Conservation (phyloP, 2,329 filamentous ascomycete genomes). For the Chalaropsis ovoidea region DNA sequence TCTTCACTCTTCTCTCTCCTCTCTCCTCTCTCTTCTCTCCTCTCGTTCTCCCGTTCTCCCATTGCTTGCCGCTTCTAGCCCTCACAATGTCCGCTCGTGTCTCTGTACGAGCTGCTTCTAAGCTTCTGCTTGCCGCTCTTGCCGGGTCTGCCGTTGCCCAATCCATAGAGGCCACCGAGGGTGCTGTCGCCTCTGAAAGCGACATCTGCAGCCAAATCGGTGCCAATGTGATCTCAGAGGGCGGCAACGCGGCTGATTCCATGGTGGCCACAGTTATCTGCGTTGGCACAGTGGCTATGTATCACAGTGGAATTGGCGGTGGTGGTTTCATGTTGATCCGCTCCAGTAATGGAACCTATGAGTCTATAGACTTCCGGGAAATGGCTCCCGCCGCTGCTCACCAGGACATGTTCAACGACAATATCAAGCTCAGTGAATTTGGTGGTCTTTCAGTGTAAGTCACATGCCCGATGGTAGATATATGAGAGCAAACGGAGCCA, state of each 20-base stretch:
- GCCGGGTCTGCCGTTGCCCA: conserved; percentile 9
- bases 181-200: conserved; percentile 53
- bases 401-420: conserved; percentile 69
- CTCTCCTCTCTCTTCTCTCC: background rate
- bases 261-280: conserved; percentile 55
- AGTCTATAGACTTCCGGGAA: conserved; percentile 78
- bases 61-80: background rate
- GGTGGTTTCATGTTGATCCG: conserved; percentile 72
- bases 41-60: background rate
- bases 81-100: conserved; percentile 20
- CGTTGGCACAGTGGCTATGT: conserved; percentile 54
- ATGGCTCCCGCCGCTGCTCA: conserved; percentile 69
- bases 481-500: background rate
- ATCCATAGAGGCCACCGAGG: conserved; percentile 30
- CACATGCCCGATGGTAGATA: conserved; percentile 27
- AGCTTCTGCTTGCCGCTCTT: conserved; percentile 21
- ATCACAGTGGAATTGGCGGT: conserved; percentile 62
- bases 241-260: conserved; percentile 58
- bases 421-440: conserved; percentile 51
- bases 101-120: conserved; percentile 20
- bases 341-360: conserved; percentile 54
- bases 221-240: conserved; percentile 44
- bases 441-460: conserved; percentile 64
- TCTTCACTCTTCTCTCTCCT: background rate
- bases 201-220: conserved; percentile 51